Evolutionary conservation across 140 eudicot species (phyloP).

Genomic region (Bidens hawaiensis): DNA sequence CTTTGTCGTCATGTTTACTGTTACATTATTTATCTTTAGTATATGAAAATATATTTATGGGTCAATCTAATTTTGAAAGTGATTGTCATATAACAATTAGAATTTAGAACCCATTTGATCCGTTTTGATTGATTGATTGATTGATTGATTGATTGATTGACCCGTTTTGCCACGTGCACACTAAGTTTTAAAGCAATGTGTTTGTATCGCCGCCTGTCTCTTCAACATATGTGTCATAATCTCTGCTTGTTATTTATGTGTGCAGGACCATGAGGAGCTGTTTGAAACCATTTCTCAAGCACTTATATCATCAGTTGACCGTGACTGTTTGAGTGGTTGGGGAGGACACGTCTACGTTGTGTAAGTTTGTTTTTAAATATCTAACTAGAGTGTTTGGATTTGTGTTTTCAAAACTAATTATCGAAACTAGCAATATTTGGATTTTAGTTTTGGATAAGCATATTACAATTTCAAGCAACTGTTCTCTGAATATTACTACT

Average conservation of each 20-base stretch:
- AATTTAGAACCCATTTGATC: neutral
- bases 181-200: neutral
- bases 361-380: constrained; percentile 44
- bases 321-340: constrained; percentile 99
- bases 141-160: no score
- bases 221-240: neutral
- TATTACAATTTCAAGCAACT: neutral
- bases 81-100: neutral
- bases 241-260: neutral
- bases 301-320: constrained; percentile 81
- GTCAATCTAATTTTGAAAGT: neutral
- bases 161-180: neutral
- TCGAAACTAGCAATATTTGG: neutral
- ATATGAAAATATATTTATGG: neutral
- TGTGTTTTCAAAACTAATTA: neutral
- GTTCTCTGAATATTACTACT: neutral
- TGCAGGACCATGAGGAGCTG: constrained; percentile 85
- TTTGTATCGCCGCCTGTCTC: neutral
- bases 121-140: no score
- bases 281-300: constrained; percentile 97
- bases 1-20: neutral
- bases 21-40: neutral
- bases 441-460: neutral
- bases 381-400: neutral
- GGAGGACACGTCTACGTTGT: constrained; percentile 94